Percentiles rank a stretch among this genome's conserved stretches.
phyloP scores from a whole-genome alignment of 202 grass and related monocot species.

The Alloteropsis angusta region DNA sequence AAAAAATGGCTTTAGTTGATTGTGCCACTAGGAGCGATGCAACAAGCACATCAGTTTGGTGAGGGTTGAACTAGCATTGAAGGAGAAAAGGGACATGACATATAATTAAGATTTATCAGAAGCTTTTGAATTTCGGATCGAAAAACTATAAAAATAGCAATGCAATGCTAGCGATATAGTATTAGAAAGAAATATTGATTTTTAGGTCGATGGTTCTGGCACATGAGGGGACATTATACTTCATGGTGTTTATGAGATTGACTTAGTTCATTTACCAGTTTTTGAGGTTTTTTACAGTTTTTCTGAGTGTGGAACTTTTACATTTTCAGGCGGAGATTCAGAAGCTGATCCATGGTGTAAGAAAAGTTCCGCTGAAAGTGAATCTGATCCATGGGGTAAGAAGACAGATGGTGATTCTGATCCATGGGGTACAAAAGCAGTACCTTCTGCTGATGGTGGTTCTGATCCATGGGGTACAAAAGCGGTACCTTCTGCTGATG shows the following conservation, averaged over 20 bases:
- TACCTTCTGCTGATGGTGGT: slow-evolving; percentile 21
- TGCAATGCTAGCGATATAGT: neutral
- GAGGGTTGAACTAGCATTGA: neutral
- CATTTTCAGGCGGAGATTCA: slow-evolving; percentile 37
- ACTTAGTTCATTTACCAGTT: neutral
- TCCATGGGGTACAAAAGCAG: slow-evolving; percentile 31
- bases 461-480: slow-evolving; percentile 57
- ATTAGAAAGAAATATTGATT: neutral
- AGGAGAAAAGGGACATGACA: neutral
- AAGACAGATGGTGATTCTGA: slow-evolving; percentile 8
- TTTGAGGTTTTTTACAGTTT: slow-evolving; percentile 17
- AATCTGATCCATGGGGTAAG: slow-evolving; percentile 38
- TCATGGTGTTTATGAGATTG: slow-evolving; percentile 2
- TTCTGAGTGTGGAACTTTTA: slow-evolving; percentile 7
- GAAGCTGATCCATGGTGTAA: slow-evolving; percentile 57
- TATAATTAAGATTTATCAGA: neutral
- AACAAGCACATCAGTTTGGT: neutral
- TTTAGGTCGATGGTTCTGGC: neutral
- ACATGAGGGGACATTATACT: neutral
- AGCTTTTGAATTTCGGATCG: neutral
- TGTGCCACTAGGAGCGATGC: neutral
- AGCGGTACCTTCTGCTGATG: neutral
- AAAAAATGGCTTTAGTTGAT: neutral
- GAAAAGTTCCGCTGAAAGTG: slow-evolving; percentile 13
- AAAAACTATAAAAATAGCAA: too few relatives aligned